Evolutionary conservation across 129 eudicot genomes (phyloP), one percentile per base, ranked within the genome.

Genomic region (Centella asiatica): DNA sequence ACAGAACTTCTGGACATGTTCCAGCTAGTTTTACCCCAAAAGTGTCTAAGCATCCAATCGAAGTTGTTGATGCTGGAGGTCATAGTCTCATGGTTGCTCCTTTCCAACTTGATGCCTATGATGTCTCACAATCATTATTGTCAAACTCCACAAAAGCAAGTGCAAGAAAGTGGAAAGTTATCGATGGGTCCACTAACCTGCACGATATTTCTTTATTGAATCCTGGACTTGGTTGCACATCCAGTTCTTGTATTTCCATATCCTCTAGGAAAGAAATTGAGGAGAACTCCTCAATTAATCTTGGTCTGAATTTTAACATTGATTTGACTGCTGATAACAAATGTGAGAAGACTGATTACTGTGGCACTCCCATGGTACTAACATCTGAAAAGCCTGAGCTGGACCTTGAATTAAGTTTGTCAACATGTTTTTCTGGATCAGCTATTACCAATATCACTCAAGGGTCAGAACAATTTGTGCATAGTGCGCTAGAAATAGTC

Each of bases 371-470:
- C 18, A 32, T 54, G 44, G 53, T 49, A 36, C 49, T 46, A n/a
- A 68, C 39, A 40, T 22, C 1, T 7, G 62, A 44, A 76, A 47
- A 19, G 50, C 73, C 87, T 18, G 62, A 81, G 36, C 56, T 87
- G 14, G 90, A 84, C 77, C 90, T 90, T 15, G 90, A 77, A 65
- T 75, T 90, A 44, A 87, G 90, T 75, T 76, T 90, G 18, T 89
- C 86, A 28, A 75, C 72, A 40, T 86, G 76, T 18, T 73, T 83
- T 5, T 27, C 81, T 32, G 95, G 77, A 2, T 64, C 63, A 23
- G 60, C 44, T 74, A 65, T 76, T 39, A 89, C 88, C 10, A 65
- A 72, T 22, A 33, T 69, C 36, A 33, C 78, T 61, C 83, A 61
- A 70, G 67, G 64, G 2, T 72, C 77, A 9, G 57, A 57, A 45